These are phyloP conservation scores for Vaccinium vitisidaea DNA, from an alignment of 148 eudicot genomes.

Conservation along the genomic window DNA sequence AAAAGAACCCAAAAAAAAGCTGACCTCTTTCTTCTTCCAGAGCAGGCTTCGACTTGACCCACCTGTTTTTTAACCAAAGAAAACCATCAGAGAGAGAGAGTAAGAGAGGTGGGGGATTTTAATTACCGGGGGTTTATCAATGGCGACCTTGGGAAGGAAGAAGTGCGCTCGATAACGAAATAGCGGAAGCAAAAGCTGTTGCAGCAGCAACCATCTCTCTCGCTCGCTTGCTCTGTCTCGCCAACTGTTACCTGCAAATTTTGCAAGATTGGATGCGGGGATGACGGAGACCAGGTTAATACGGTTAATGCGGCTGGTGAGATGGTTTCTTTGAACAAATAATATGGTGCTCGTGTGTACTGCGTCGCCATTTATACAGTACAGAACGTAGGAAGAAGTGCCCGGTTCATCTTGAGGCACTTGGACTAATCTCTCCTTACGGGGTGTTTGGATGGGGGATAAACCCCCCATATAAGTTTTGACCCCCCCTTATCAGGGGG, in stretches of 20 bases:
- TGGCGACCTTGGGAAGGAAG: slow-evolving; percentile 18
- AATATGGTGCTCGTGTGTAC: no score
- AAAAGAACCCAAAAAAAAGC: not conserved
- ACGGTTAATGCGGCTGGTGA: no score
- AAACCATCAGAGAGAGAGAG: not conserved
- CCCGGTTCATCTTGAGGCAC: no score
- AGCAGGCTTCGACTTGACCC: slow-evolving; percentile 27
- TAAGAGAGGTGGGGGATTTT: no score
- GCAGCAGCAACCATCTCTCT: not conserved
- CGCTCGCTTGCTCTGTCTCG: not conserved
- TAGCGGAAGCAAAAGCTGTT: not conserved
- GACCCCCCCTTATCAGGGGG: no score
- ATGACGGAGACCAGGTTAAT: not conserved
- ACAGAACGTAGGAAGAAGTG: no score
- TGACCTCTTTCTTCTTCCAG: slow-evolving; percentile 23
- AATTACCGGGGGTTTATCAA: no score
- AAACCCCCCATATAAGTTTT: no score
- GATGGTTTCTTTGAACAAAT: no score
- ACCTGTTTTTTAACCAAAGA: slow-evolving; percentile 14
- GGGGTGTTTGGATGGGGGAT: no score
- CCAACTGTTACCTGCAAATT: not conserved
- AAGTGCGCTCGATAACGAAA: slow-evolving; percentile 7
- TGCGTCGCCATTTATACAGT: no score
- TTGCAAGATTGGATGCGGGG: not conserved
- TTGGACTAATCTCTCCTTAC: no score